Percentiles rank a stretch among this genome's conserved stretches.
These are phyloP conservation scores for Fusarium siculi DNA, from an alignment of 2,329 filamentous ascomycete species.

Conservation along the genomic window DNA sequence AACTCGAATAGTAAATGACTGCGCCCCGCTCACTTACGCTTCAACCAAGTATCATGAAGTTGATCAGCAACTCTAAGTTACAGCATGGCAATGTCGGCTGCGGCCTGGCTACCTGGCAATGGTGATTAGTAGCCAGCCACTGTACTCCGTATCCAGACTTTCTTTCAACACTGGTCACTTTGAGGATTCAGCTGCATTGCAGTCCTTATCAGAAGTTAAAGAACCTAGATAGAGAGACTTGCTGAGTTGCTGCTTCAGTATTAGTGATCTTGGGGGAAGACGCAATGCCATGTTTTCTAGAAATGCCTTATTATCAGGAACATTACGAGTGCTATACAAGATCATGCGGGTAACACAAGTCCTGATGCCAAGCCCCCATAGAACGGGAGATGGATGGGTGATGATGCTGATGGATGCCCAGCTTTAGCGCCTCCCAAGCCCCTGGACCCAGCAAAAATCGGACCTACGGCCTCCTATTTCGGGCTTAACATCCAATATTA, in stretches of 20 bases:
- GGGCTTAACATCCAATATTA: conserved; percentile 21
- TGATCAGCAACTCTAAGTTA: conserved; percentile 32
- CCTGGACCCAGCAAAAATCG: conserved; percentile 39
- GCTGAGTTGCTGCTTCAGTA: neutral
- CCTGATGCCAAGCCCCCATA: conserved; percentile 15
- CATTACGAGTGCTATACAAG: neutral
- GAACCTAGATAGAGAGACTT: neutral
- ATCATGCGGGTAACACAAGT: conserved; percentile 1
- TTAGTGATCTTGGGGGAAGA: neutral
- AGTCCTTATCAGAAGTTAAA: neutral
- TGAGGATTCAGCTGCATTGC: neutral
- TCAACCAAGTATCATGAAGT: conserved; percentile 32
- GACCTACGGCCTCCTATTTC: conserved; percentile 36
- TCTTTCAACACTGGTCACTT: conserved; percentile 9
- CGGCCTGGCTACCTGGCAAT: conserved; percentile 9
- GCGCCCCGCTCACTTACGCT: conserved; percentile 12
- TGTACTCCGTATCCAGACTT: neutral
- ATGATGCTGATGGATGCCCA: conserved; percentile 18
- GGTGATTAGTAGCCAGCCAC: conserved; percentile 15
- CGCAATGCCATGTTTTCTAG: neutral
- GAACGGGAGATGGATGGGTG: neutral
- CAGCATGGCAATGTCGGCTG: conserved; percentile 26
- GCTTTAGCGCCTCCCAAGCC: conserved; percentile 36
- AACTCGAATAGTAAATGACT: neutral
- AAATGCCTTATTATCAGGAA: conserved; percentile 22